Conservation (phyloP, 345 rosid species). For the Citrus glauca region DNA sequence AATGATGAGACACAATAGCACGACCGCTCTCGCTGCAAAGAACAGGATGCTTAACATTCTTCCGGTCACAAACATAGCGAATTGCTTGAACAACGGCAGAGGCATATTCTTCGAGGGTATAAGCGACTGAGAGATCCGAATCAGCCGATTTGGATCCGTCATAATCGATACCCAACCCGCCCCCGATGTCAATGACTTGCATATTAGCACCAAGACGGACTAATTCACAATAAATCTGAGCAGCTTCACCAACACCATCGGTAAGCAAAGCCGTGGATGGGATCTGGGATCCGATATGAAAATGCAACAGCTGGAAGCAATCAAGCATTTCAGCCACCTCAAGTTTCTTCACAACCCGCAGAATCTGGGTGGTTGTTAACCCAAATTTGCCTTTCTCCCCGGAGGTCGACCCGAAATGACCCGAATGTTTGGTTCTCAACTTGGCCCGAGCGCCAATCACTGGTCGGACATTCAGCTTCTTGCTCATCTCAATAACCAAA, state of each 20-base stretch:
- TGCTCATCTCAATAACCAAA: constrained; percentile 60
- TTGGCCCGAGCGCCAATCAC: constrained; percentile 81
- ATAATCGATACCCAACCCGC: constrained; percentile 89
- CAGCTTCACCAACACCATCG: constrained; percentile 77
- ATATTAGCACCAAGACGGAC: constrained; percentile 82
- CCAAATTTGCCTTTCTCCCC: constrained; percentile 99
- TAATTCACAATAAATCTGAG: constrained; percentile 90
- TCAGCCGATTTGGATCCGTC: constrained; percentile 87
- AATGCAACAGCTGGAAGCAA: constrained; percentile 81
- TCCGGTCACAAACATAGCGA: constrained; percentile 61
- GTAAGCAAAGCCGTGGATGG: constrained; percentile 65
- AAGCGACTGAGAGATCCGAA: constrained; percentile 83
- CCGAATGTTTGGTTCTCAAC: constrained; percentile 83
- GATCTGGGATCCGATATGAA: constrained; percentile 93
- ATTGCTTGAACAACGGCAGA: constrained; percentile 70
- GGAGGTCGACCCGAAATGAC: constrained; percentile 95
- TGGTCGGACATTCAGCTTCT: constrained; percentile 57
- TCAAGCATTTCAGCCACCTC: constrained; percentile 65
- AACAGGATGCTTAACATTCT: constrained; percentile 70
- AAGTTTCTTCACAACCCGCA: constrained; percentile 70
- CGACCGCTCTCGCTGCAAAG: constrained; percentile 90
- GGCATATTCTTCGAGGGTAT: constrained; percentile 82
- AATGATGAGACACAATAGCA: constrained; percentile 92
- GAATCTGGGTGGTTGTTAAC: constrained; percentile 65
- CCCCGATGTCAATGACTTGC: constrained; percentile 79